These are phyloP conservation scores for Tetradesmus obliquus DNA, from an alignment of 139 green algal genomes.

Conservation along the genomic window DNA sequence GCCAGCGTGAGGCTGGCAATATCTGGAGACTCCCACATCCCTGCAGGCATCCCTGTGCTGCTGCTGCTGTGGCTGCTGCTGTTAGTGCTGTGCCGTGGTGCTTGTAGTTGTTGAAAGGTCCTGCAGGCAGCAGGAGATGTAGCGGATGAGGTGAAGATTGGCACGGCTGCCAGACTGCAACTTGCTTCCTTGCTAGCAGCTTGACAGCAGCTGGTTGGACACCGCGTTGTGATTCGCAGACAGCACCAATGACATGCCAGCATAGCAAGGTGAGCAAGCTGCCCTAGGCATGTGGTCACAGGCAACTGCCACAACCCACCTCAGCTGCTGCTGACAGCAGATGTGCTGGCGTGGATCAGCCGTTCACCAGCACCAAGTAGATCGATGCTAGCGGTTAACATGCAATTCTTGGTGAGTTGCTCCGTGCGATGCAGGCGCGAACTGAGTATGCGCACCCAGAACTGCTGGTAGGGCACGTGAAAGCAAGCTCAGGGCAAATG, in stretches of 20 bases:
- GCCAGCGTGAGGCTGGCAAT: constrained; percentile 65
- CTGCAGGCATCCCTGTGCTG: background rate
- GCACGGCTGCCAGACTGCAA: background rate
- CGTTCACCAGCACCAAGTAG: background rate
- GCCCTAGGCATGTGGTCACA: background rate
- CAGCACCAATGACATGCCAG: background rate
- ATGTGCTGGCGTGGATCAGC: background rate
- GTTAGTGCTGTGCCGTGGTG: background rate
- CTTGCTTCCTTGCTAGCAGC: background rate
- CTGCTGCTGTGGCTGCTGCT: constrained; percentile 23
- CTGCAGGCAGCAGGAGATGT: background rate
- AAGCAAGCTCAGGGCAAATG: background rate
- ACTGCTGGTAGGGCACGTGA: background rate
- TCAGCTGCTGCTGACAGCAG: background rate
- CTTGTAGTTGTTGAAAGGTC: background rate
- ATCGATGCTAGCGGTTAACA: background rate
- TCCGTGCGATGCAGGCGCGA: background rate
- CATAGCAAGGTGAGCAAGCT: background rate
- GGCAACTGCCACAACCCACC: constrained; percentile 1
- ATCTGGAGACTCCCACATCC: constrained; percentile 24
- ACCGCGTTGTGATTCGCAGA: too few relatives aligned
- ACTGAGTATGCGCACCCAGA: background rate
- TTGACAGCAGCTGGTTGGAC: too few relatives aligned
- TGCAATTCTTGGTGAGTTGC: background rate
- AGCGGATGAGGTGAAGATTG: background rate